Conservation (phyloP, 345 rosid genomes). For the Bruguiera sexangula region DNA sequence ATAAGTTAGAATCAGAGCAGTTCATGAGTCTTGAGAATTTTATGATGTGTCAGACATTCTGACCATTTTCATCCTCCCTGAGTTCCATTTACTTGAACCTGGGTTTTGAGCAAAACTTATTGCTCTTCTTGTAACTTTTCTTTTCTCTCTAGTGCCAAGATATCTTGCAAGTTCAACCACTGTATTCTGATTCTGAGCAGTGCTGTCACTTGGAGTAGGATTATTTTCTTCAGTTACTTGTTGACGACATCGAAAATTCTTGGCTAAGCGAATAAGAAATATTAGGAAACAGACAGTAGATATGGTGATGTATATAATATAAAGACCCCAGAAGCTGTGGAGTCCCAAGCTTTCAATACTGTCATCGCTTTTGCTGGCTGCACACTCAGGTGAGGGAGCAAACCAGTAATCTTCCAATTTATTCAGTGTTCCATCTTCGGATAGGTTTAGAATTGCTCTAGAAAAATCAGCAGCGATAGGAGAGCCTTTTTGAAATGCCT, state of each 20-base stretch:
- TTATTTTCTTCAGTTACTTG: not conserved
- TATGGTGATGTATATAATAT: not conserved
- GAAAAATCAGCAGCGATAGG: constrained; percentile 1
- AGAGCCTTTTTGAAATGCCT: not conserved
- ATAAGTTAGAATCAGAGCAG: not conserved
- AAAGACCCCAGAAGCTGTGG: not conserved
- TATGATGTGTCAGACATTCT: constrained; percentile 4
- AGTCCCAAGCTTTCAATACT: not conserved
- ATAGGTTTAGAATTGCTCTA: not conserved
- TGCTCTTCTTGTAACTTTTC: not conserved
- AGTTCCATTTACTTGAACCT: constrained; percentile 9
- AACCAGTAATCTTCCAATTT: not conserved
- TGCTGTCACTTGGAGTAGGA: not conserved
- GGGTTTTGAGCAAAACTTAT: not conserved
- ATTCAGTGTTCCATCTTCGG: not conserved
- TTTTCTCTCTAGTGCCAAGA: constrained; percentile 3
- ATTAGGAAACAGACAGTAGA: constrained; percentile 32
- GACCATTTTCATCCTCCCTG: constrained; percentile 8
- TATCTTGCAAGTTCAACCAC: constrained; percentile 9
- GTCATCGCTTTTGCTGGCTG: not conserved
- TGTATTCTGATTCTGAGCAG: constrained; percentile 10
- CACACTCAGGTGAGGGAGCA: not conserved
- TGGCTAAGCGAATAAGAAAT: constrained; percentile 4
- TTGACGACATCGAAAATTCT: not conserved
- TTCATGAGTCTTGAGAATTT: constrained; percentile 1